phyloP scores from a whole-genome alignment of 805 yeast genomes.

The Saccharomycopsis olivae region DNA sequence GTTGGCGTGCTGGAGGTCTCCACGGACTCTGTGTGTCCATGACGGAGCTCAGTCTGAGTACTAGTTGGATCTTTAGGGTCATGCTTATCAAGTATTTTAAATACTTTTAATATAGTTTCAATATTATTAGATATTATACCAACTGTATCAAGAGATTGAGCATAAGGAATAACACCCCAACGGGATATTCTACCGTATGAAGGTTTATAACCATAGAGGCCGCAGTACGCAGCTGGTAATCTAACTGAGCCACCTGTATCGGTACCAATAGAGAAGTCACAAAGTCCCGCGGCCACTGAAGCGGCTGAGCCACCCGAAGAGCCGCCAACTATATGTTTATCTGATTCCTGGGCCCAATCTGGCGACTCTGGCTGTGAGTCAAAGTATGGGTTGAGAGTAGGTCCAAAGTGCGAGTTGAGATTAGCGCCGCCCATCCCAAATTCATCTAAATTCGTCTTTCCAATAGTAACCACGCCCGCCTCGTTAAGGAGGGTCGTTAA shows the following conservation, averaged over 20 bases:
- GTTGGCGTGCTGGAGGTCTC: slow-evolving; percentile 17
- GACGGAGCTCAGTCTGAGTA: slow-evolving; percentile 24
- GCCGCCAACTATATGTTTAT: slow-evolving; percentile 61
- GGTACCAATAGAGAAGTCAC: slow-evolving; percentile 77
- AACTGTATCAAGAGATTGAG: slow-evolving; percentile 90
- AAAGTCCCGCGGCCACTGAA: slow-evolving; percentile 63
- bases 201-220: slow-evolving; percentile 83
- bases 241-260: slow-evolving; percentile 98
- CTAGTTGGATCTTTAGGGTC: slow-evolving; percentile 81
- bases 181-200: slow-evolving; percentile 86
- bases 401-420: slow-evolving; percentile 44
- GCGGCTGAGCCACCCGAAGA: slow-evolving; percentile 97
- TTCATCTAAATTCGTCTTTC: slow-evolving; percentile 90
- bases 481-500: slow-evolving; percentile 43
- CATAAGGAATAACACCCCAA: slow-evolving; percentile 87
- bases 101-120: slow-evolving; percentile 36
- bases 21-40: slow-evolving; percentile 24
- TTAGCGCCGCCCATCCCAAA: slow-evolving; percentile 93
- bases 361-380: slow-evolving; percentile 16
- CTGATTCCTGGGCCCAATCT: slow-evolving; percentile 17
- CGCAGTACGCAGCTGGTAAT: slow-evolving; percentile 82
- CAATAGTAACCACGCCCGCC: slow-evolving; percentile 43
- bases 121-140: slow-evolving; percentile 61
- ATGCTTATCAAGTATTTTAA: slow-evolving; percentile 41
- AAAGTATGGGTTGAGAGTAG: slow-evolving; percentile 45